Percentiles rank a stretch among this genome's conserved stretches.
Evolutionary conservation across 2,329 filamentous ascomycete genomes (phyloP).

Genomic region (Pseudofabraea citricarpa): DNA sequence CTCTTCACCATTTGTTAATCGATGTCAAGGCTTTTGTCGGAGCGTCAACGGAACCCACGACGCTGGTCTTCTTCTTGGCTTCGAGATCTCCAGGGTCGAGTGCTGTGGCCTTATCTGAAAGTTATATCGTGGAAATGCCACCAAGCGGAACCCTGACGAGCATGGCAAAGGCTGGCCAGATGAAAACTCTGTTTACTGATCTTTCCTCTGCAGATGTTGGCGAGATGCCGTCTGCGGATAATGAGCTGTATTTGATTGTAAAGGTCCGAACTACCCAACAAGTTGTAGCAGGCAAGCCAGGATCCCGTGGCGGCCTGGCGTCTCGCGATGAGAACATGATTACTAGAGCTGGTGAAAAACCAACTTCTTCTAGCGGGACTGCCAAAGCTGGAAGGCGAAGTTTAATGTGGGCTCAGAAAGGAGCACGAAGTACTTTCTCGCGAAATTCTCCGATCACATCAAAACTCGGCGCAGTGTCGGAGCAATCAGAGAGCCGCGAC

Average conservation of each 20-base stretch:
- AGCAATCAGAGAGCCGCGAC: conserved; percentile 11
- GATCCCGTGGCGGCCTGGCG: conserved; percentile 16
- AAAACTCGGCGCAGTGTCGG: conserved; percentile 47
- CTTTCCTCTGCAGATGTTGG: conserved; percentile 55
- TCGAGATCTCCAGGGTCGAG: conserved; percentile 61
- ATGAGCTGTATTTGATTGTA: conserved; percentile 77
- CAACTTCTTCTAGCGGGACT: conserved; percentile 40
- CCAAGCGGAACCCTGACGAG: conserved; percentile 66
- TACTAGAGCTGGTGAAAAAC: conserved; percentile 27
- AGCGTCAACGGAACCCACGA: conserved; percentile 68
- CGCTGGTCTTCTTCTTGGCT: conserved; percentile 73
- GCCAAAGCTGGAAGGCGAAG: conserved; percentile 55
- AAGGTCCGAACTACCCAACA: conserved; percentile 49
- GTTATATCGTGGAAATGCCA: conserved; percentile 73
- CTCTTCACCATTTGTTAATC: conserved; percentile 76
- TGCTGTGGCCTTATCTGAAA: conserved; percentile 72
- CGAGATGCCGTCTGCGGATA: conserved; percentile 55
- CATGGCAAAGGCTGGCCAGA: conserved; percentile 58
- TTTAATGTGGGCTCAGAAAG: conserved; percentile 65
- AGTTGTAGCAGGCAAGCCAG: conserved; percentile 19
- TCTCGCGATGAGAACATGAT: conserved; percentile 19
- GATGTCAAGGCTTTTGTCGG: conserved; percentile 81
- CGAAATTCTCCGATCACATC: conserved; percentile 34
- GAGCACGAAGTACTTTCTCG: conserved; percentile 48
- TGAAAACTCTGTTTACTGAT: conserved; percentile 85